A percentile compares a stretch with the other conserved stretches of the same genome.
Conservation (phyloP, 257 asterid genomes). For the Scutellaria galericulata region DNA sequence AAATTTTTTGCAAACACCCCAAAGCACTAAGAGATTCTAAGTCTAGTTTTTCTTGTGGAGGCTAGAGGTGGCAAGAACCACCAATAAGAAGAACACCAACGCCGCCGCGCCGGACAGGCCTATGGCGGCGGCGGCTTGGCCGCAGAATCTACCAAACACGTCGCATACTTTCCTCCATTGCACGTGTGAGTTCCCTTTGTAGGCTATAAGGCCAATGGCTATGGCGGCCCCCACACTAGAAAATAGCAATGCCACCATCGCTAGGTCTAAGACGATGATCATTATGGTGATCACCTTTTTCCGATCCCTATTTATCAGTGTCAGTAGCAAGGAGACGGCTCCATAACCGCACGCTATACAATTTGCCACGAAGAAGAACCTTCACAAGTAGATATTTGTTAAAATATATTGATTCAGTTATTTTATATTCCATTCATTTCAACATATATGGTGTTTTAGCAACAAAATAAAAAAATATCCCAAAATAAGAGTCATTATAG, state of each 20-base stretch:
- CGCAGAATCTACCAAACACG: constrained; percentile 53
- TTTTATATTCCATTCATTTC: too few species aligned
- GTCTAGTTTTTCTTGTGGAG: constrained; percentile 15
- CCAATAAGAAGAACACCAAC: constrained; percentile 42
- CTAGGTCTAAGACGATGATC: constrained; percentile 50
- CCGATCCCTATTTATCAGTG: constrained; percentile 42
- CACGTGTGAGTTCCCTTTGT: constrained; percentile 62
- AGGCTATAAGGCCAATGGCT: constrained; percentile 64
- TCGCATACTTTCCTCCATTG: constrained; percentile 68
- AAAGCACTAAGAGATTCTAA: neutral
- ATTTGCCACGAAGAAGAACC: constrained; percentile 69
- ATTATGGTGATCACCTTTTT: constrained; percentile 34
- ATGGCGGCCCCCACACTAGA: constrained; percentile 60
- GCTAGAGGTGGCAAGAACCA: constrained; percentile 25
- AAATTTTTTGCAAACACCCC: too few species aligned
- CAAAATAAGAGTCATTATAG: too few species aligned
- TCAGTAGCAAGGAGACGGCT: constrained; percentile 47
- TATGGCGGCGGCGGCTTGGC: constrained; percentile 48
- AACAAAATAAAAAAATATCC: too few species aligned
- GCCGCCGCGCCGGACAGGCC: constrained; percentile 51
- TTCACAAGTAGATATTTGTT: neutral
- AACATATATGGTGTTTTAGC: too few species aligned
- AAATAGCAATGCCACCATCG: constrained; percentile 68
- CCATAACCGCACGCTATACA: constrained; percentile 64
- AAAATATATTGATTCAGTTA: too few species aligned